Conservation (phyloP, 306 rosid genomes). For the Coriaria nepalensis region DNA sequence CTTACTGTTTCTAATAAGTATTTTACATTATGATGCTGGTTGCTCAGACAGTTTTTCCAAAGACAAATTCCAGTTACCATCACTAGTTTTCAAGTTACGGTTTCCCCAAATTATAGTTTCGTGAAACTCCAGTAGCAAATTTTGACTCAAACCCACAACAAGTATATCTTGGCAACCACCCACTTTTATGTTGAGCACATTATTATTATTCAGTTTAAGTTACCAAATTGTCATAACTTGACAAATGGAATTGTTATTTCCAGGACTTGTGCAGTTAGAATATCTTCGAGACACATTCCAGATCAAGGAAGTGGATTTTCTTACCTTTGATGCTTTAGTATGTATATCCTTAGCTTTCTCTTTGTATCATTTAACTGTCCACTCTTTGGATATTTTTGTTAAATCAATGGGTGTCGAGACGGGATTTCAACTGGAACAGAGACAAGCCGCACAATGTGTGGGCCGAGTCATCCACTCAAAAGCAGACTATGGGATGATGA, state of each 20-base stretch:
- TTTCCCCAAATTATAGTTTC: no score
- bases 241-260: conserved; percentile 13
- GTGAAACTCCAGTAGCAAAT: no score
- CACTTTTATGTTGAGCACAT: no score
- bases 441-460: conserved; percentile 98
- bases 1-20: no score
- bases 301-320: conserved; percentile 90
- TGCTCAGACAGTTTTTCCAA: no score
- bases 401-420: conserved; percentile 6
- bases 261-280: conserved; percentile 80
- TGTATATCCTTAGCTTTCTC: conserved; percentile 6
- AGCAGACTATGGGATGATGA: conserved; percentile 99
- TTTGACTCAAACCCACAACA: no score
- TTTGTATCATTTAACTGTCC: not conserved
- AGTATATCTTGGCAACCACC: no score
- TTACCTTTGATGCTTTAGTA: conserved; percentile 95
- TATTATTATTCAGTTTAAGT: no score
- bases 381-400: conserved; percentile 6
- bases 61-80: no score
- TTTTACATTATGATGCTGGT: no score
- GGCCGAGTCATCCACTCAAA: conserved; percentile 93
- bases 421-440: conserved; percentile 30
- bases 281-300: conserved; percentile 79
- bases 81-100: no score
- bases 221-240: conserved; percentile 8